Base-by-base conservation (phyloP, 1,284 basidiomycete species). In the Microbotryum lychnidis-dioicae region DNA sequence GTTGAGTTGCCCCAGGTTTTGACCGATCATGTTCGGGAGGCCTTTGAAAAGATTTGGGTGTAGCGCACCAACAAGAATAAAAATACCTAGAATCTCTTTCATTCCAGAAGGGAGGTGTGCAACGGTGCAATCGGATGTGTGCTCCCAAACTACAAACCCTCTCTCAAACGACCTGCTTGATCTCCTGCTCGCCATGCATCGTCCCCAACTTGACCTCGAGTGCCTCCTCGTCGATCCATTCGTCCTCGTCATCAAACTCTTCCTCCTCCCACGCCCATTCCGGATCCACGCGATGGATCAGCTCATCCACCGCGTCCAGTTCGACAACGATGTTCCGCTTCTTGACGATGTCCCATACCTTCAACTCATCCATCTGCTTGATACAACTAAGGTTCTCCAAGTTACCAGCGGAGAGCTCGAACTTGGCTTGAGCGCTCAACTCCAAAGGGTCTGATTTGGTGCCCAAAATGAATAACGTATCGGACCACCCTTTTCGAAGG, bases 321-420 rank as follows among this genome's bases (percentile, higher is more conserved):
- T 69, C 67, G 48, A 69, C 6, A 25, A 69, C 31, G 50, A 69
- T 63, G 42, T 58, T 67, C 20, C 56, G 29, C 20, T 63, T 53
- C 55, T 65, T 64, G 59, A 69, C 54, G 47, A 69, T 55, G 42
- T 69, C 67, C 61, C 62, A 69, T 29, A 67, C 65, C 6, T 56
- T 58, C 46, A 69, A 50, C 21, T 66, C 52, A 23, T 33, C 29
- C 12, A 65, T 50, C 52, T 69, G 57, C 25, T 57, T 56, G 18
- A 62, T 54, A 54, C 67, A 50, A 4, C 54, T 59, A 12, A 67
- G 62, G 29, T 59, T 31, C 6, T 55, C 52, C 16, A 69, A 37
- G 63, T 69, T 69, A 6, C 60, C 61, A n/a, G 54, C 56, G 27
- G 67, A 62, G 14, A 67, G 57, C 31, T 59, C 67, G 50, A 69